Evolutionary conservation across 768 basidiomycete genomes (phyloP), one percentile per base, ranked within the genome.

Genomic region (Boletus rex-veris): DNA sequence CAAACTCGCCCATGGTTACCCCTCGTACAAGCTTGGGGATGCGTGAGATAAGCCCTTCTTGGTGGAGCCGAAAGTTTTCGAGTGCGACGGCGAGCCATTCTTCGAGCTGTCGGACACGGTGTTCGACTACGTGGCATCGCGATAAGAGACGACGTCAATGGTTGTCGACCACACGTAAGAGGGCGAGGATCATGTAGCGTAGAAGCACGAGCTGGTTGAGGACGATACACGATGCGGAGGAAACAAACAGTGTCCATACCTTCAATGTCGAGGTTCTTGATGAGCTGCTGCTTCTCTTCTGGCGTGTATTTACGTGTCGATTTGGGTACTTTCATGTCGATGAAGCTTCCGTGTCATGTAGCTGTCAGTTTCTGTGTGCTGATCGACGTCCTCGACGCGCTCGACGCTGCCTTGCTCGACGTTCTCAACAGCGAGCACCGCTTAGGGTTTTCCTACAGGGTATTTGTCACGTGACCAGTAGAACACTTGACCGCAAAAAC

Each of bases 211-310:
- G 11, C 6, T 10, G 19, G 41, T 49, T 33, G 3, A 49, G 38
- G 14, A 31, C 15, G 14, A 45, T 5, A 33, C 35, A 36, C 18
- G 43, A 26, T 11, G 16, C 21, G 36, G 40, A 43, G 10, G 10
- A 14, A 19, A 15, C 30, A 18, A 36, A 52, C 7, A 21, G 39
- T 12, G 46, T 62, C 3, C 70, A 12, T 59, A 87, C 88, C 86
- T 80, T 92, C 90, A 57, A 91, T 81, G 58, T 90, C 87, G 46
- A 92, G 78, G 68, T 92, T 92, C 43, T 80, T 79, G 38, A 91
- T 73, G 3, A 91, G 78, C 57, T 90, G 86, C 26, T 80, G 74
- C 58, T 90, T 91, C 72, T 91, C 88, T 61, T 90, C 87, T 5
- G 75, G 71, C 8, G 78, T 82, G 63, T 76, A 82, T 59, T 71